Percentiles rank a stretch among this genome's conserved stretches.
Conservation (phyloP, 495 filamentous ascomycete genomes). For the Thermothielavioides terrestris region DNA sequence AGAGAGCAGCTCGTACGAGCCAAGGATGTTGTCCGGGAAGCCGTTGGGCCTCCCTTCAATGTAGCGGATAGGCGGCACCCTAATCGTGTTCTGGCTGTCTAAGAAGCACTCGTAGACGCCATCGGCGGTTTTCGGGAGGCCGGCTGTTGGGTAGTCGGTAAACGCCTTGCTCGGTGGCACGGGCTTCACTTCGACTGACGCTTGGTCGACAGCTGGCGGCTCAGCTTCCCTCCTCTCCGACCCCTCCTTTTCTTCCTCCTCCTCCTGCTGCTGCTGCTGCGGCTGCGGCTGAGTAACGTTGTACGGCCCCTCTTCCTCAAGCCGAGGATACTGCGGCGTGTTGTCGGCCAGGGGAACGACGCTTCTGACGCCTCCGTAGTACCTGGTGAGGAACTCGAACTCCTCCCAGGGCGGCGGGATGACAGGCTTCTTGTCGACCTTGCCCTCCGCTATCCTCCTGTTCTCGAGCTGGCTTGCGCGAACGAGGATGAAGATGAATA, state of each 20-base stretch:
- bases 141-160: constrained; percentile 55
- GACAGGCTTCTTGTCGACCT: constrained; percentile 38
- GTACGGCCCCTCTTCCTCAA: constrained; percentile 38
- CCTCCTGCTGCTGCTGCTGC: constrained; percentile 16
- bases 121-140: constrained; percentile 38
- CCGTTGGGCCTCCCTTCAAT: constrained; percentile 67
- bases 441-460: constrained; percentile 48
- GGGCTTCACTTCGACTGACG: constrained; percentile 57
- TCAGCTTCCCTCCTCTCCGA: not conserved
- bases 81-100: constrained; percentile 51
- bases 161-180: constrained; percentile 64
- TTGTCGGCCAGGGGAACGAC: constrained; percentile 55
- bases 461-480: constrained; percentile 61
- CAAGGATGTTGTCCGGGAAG: constrained; percentile 74
- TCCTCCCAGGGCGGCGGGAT: constrained; percentile 68
- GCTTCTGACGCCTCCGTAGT: constrained; percentile 71
- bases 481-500: constrained; percentile 64
- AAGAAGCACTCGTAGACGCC: constrained; percentile 67
- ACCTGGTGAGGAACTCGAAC: constrained; percentile 72
- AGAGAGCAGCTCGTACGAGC: constrained; percentile 71
- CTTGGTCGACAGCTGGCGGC: constrained; percentile 46
- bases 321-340: constrained; percentile 66
- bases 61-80: constrained; percentile 57
- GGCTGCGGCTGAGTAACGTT: constrained; percentile 22
- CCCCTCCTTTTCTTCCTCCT: not conserved